Conservation (phyloP, 352 stramenopile species). For the Sclerospora graminicola region DNA sequence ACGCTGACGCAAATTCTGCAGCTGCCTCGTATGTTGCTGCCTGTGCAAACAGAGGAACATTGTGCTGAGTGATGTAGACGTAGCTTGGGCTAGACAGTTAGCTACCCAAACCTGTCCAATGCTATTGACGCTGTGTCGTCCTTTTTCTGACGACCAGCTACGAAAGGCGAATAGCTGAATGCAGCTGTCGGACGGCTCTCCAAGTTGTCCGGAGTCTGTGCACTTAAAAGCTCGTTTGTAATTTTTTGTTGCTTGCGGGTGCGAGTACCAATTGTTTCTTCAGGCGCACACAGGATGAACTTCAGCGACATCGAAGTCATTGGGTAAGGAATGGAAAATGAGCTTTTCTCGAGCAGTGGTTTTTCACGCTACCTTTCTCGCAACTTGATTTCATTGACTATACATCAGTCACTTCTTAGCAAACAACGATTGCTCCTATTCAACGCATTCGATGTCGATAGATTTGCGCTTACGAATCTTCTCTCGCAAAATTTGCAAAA, state of each 20-base stretch:
- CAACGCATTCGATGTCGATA: constrained; percentile 19
- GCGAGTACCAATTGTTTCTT: not conserved
- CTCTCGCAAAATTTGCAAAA: constrained; percentile 61
- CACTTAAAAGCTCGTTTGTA: no score
- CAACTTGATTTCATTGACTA: constrained; percentile 2
- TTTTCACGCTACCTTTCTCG: constrained; percentile 14
- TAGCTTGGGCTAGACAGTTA: not conserved
- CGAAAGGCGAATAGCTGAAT: not conserved
- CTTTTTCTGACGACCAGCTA: not conserved
- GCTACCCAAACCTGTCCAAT: constrained; percentile 5
- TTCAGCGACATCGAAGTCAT: constrained; percentile 26
- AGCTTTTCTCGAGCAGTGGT: constrained; percentile 8
- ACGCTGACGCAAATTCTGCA: constrained; percentile 34
- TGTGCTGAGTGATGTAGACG: no score
- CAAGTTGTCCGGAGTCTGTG: no score
- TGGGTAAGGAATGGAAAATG: not conserved
- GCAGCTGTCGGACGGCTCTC: not conserved
- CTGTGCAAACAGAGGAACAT: no score
- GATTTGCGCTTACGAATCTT: constrained; percentile 70
- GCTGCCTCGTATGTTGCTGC: constrained; percentile 22
- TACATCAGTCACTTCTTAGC: constrained; percentile 5
- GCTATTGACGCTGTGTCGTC: not conserved
- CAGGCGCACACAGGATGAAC: constrained; percentile 21
- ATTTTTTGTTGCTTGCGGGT: constrained; percentile 1
- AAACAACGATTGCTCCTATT: constrained; percentile 1